These are phyloP conservation scores for Gymnopilus dilepis DNA, from an alignment of 768 basidiomycete species.

Conservation along the genomic window DNA sequence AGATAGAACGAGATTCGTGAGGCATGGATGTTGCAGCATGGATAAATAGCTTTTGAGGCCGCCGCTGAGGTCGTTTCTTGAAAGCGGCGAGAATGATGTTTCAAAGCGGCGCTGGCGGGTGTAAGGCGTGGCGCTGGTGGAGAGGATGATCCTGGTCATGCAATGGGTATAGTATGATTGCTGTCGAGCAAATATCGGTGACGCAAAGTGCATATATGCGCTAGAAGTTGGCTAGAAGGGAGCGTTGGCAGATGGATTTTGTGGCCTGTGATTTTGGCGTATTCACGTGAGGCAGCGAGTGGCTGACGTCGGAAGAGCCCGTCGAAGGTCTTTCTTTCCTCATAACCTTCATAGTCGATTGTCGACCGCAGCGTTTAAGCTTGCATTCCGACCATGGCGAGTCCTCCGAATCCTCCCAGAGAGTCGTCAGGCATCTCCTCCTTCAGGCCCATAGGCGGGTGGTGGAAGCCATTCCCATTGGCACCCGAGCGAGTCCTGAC, in stretches of 20 bases:
- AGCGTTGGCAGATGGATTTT: too few species aligned
- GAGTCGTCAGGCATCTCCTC: constrained; percentile 21
- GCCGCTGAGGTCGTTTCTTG: neutral
- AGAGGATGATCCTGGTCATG: neutral
- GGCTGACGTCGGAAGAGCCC: too few species aligned
- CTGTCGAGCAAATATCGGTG: neutral
- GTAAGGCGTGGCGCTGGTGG: neutral
- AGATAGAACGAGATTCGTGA: neutral
- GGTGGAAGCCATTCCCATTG: constrained; percentile 8
- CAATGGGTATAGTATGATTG: neutral
- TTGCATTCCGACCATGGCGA: constrained; percentile 24
- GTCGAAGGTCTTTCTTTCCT: too few species aligned
- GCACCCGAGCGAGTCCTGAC: constrained; percentile 17
- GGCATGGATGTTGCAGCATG: neutral
- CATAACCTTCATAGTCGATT: too few species aligned
- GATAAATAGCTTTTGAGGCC: constrained; percentile 3
- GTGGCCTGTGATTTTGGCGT: too few species aligned
- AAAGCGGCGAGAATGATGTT: neutral
- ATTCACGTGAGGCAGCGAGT: too few species aligned
- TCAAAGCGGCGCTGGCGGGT: neutral
- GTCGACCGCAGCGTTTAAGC: constrained; percentile 6
- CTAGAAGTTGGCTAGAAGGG: neutral
- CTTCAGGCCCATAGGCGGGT: constrained; percentile 10
- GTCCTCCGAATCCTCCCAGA: constrained; percentile 10
- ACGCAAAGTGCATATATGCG: neutral